Percentiles rank a stretch among this genome's conserved stretches.
Evolutionary conservation across 257 asterid genomes (phyloP).

Genomic region (Asclepias syriaca): DNA sequence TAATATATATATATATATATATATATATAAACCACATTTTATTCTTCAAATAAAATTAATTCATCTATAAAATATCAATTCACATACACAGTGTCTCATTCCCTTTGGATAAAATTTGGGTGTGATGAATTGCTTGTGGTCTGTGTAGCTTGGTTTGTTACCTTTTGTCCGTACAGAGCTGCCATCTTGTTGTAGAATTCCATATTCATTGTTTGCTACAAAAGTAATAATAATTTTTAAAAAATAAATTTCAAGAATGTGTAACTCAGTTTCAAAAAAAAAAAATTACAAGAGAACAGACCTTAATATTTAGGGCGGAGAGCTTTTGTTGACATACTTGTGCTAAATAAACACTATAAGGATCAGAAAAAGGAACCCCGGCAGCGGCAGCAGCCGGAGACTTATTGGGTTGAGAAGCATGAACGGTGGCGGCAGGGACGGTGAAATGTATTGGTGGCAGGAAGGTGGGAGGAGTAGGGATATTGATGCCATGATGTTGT

Average conservation of each 20-base stretch:
- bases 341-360: conserved; percentile 40
- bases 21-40: background rate
- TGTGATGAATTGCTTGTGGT: conserved; percentile 24
- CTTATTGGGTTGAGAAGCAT: conserved; percentile 17
- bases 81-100: conserved; percentile 10
- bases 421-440: conserved; percentile 19
- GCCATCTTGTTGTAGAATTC: conserved; percentile 63
- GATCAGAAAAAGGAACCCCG: conserved; percentile 29
- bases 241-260: no score
- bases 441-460: conserved; percentile 27
- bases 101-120: conserved; percentile 30
- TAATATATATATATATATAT: background rate
- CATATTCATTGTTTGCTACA: conserved; percentile 59
- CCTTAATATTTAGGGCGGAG: background rate
- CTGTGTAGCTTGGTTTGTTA: conserved; percentile 26
- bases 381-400: conserved; percentile 5
- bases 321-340: conserved; percentile 35
- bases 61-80: background rate
- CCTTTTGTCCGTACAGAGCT: conserved; percentile 44
- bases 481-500: conserved; percentile 23
- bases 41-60: background rate
- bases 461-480: conserved; percentile 28
- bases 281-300: background rate
- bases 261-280: no score
- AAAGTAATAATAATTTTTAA: background rate